Percentiles rank a stretch among this genome's conserved stretches.
Evolutionary conservation across 768 basidiomycete genomes (phyloP).

Genomic region (Mrakia gelida): DNA sequence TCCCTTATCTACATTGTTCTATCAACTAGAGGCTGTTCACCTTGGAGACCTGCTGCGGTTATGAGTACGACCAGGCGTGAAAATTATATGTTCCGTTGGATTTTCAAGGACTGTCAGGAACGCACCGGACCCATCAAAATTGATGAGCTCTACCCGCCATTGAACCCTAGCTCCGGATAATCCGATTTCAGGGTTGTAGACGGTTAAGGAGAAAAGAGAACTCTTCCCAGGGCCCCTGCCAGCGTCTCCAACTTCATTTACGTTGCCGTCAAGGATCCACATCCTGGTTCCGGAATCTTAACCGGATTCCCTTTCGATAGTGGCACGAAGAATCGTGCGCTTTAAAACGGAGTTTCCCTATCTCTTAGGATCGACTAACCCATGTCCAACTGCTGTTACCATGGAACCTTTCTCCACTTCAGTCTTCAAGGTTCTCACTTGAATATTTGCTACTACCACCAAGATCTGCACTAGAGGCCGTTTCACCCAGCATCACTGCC

Average conservation of each 20-base stretch:
- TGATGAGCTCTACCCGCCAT: conserved; percentile 68
- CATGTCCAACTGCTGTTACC: conserved; percentile 74
- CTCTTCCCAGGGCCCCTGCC: conserved; percentile 61
- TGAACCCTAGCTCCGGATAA: conserved; percentile 69
- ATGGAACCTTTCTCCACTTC: conserved; percentile 75
- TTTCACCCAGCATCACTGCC: conserved; percentile 69
- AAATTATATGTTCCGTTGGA: conserved; percentile 68
- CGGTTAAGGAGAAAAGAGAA: conserved; percentile 75
- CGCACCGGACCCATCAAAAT: conserved; percentile 67
- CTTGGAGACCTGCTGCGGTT: conserved; percentile 76
- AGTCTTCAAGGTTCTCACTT: conserved; percentile 81
- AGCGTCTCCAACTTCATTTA: conserved; percentile 60
- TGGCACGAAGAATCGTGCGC: conserved; percentile 58
- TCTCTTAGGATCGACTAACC: conserved; percentile 79
- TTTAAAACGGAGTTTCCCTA: conserved; percentile 71
- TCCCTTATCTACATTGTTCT: conserved; percentile 76
- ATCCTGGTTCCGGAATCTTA: conserved; percentile 73
- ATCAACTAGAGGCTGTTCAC: conserved; percentile 77
- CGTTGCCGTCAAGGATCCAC: conserved; percentile 66
- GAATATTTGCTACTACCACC: conserved; percentile 86
- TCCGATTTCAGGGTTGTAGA: conserved; percentile 67
- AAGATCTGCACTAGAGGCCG: conserved; percentile 80
- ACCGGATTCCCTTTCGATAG: conserved; percentile 75
- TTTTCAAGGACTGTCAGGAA: conserved; percentile 75
- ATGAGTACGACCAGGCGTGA: conserved; percentile 70